Base-by-base conservation (phyloP, 805 yeast species). In the Brettanomyces sp. region DNA sequence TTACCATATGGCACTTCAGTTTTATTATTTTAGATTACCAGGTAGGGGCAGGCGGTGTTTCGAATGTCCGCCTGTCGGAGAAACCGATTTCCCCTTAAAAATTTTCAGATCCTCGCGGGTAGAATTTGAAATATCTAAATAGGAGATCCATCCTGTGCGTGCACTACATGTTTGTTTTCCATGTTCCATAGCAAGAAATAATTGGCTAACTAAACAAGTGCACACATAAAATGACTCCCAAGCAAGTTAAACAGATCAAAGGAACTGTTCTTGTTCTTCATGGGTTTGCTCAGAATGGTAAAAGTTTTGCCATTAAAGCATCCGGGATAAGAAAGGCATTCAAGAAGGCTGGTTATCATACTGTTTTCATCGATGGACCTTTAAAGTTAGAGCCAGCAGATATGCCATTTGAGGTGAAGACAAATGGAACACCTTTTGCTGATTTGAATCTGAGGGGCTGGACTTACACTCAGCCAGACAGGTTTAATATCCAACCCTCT, bases 281-380 rank as follows among this genome's bases (percentile, higher is more conserved):
- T 53, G 98, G 99, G 0, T 89, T 81, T 63, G 79, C 90, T 13
- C 96, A 91, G 69, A 83, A 81, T 50, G 91, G 91, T 5, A 73
- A 82, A 38, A 73, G 82, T 12, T 91, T 91, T 65, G 83, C 95
- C 45, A 86, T 84, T 54, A 91, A 93, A 63, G 82, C 96, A 0
- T 81, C 95, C 2, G 97, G 95, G 3, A 73, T 91, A 25, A 73
- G 98, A 51, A 91, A 93, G 56, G 74, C 80, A 39, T 67, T 93
- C 49, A 73, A 77, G 57, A 65, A 66, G 46, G 69, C 76, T 33
- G 80, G 86, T 41, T 77, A 81, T 54, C 87, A 84, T 56, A 72
- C 87, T 36, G 77, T 80, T 22, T 91, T 84, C 62, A 67, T 90
- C 41, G 85, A 87, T 54, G 98, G 85, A 1, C 96, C 98, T 2